Evolutionary conservation across 306 rosid species (phyloP), one percentile per base, ranked within the genome.

Genomic region (Pyrus pyrifolia): DNA sequence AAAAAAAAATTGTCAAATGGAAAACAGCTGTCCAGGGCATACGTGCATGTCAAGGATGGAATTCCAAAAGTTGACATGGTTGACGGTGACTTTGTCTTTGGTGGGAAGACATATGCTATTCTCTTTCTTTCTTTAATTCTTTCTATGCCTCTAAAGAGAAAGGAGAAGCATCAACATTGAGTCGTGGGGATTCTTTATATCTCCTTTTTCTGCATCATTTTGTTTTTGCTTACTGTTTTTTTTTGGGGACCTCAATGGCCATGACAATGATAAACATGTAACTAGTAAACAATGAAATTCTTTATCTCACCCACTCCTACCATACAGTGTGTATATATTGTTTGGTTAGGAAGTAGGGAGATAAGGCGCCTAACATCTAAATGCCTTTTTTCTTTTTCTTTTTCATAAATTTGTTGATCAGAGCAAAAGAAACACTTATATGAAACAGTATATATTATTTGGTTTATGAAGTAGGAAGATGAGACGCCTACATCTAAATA

Each of bases 211-310:
- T 52, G 67, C 76, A 63, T 70, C 58, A 70, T 81, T 79, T 2
- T 76, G 25, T 14, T 77, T 68, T 83, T 71, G 80, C 52, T 74
- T 71, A 42, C 22, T 55, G 63, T 70, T 60, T 58, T 22, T 31
- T 62, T 76, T 31, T 62, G 73, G 42, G 82, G 83, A 69, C 89
- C 77, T 29, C 81, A 42, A 38, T 17, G 19, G 25, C 66, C 8
- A 60, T 22, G 4, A 79, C 72, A 79, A 74, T 74, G 80, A 85
- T 86, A 57, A 68, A 17, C 72, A 70, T 21, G 55, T 15, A 25
- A 25, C 1, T 25, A 53, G n/a, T 65, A 40, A 51, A 22, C 62
- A 3, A 55, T 18, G 21, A 49, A 15, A 49, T 15, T 49, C 8
- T 49, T 49, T 49, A 49, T 49, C 19, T 49, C 55, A 15, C 21